Conservation (phyloP, 139 green algal species). For the Tetratostichococcus sp. region DNA sequence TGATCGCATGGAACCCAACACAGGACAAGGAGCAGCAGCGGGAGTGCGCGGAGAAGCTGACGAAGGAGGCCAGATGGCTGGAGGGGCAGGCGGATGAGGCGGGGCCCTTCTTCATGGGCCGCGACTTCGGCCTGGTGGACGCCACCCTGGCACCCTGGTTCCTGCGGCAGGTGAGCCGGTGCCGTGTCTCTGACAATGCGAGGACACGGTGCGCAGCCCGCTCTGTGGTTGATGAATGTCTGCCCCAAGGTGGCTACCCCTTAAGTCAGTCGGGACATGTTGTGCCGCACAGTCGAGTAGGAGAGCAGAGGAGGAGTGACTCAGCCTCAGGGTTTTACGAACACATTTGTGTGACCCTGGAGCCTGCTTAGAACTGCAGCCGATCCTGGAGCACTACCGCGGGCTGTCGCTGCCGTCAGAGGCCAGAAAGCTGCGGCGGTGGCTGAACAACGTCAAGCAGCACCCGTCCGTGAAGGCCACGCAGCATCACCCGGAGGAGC, state of each 20-base stretch:
- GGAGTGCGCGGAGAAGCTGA: conserved; percentile 8
- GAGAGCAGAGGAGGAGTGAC: too few species aligned
- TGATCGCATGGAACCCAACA: neutral
- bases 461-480: neutral
- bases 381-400: conserved; percentile 20
- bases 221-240: too few species aligned
- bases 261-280: too few species aligned
- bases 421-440: neutral
- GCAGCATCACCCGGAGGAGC: neutral
- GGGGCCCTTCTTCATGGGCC: conserved; percentile 17
- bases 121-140: conserved; percentile 17
- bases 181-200: neutral
- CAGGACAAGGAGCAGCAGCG: neutral
- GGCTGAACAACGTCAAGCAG: neutral
- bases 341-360: too few species aligned
- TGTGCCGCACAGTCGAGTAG: too few species aligned
- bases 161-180: neutral
- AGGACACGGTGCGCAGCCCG: too few species aligned
- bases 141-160: conserved; percentile 15
- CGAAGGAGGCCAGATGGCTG: neutral
- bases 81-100: conserved; percentile 2
- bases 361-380: too few species aligned
- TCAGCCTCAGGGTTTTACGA: too few species aligned
- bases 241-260: too few species aligned
- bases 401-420: conserved; percentile 1